A percentile compares a stretch with the other conserved stretches of the same genome.
Evolutionary conservation across 1,284 basidiomycete genomes (phyloP).

Genomic region (Puccinia novopanici): DNA sequence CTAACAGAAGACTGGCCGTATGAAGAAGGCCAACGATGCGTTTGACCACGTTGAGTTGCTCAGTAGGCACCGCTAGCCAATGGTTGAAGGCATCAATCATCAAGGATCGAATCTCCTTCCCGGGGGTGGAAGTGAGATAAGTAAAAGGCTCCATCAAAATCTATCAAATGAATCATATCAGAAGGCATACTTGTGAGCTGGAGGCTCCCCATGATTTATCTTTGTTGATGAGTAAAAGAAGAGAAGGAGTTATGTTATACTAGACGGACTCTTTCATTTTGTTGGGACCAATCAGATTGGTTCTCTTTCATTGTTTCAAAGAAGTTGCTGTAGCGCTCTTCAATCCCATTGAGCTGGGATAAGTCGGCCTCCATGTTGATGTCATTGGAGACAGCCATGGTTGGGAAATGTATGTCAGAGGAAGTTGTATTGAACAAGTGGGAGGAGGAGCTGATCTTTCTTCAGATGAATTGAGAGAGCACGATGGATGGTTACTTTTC

Average conservation of each 20-base stretch:
- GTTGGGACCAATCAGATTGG: not conserved
- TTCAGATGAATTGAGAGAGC: no score
- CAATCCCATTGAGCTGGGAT: slow-evolving; percentile 4
- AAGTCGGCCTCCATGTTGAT: slow-evolving; percentile 17
- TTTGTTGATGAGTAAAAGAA: not conserved
- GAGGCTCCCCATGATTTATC: not conserved
- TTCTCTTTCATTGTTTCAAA: slow-evolving; percentile 16
- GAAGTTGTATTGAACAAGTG: no score
- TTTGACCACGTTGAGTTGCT: slow-evolving; percentile 73
- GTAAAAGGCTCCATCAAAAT: slow-evolving; percentile 85
- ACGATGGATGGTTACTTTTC: no score
- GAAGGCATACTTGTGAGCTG: not conserved
- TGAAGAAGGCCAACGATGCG: slow-evolving; percentile 90
- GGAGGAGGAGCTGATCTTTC: no score
- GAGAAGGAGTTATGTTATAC: no score
- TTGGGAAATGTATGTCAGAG: no score
- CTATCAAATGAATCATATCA: slow-evolving; percentile 56
- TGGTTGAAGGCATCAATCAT: slow-evolving; percentile 91
- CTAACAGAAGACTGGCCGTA: slow-evolving; percentile 82
- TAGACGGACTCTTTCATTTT: slow-evolving; percentile 12
- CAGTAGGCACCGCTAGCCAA: slow-evolving; percentile 80
- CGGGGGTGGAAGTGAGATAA: slow-evolving; percentile 79
- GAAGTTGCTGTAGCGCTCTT: slow-evolving; percentile 32
- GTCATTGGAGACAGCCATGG: slow-evolving; percentile 10
- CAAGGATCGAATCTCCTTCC: slow-evolving; percentile 86